Evolutionary conservation across 2,329 filamentous ascomycete genomes (phyloP).

Genomic region (Cladosporium sp.): DNA sequence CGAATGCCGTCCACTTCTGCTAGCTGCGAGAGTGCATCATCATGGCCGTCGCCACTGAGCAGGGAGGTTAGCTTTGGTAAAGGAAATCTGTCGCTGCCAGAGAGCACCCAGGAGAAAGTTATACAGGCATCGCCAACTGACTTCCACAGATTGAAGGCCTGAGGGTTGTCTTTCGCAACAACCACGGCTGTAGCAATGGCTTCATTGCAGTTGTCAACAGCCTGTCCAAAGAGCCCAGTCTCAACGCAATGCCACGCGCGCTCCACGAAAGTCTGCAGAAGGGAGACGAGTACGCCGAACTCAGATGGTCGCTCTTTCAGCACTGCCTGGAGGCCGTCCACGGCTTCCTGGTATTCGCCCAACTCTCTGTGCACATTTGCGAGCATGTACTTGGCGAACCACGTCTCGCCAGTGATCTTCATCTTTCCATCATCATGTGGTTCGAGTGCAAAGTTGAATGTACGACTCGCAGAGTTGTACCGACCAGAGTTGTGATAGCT

Average conservation of each 20-base stretch:
- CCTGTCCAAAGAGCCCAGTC: conserved; percentile 79
- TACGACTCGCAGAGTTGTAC: conserved; percentile 88
- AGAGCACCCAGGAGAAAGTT: conserved; percentile 73
- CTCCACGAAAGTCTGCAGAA: conserved; percentile 84
- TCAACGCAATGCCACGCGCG: conserved; percentile 70
- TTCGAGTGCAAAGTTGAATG: conserved; percentile 76
- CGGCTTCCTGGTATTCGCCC: conserved; percentile 80
- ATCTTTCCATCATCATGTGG: conserved; percentile 58
- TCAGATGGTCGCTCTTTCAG: conserved; percentile 63
- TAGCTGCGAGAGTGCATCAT: conserved; percentile 56
- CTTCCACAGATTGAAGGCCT: conserved; percentile 94
- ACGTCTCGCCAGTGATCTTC: conserved; percentile 61
- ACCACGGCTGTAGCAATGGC: conserved; percentile 62
- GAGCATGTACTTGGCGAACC: conserved; percentile 96
- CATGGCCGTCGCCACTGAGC: conserved; percentile 48
- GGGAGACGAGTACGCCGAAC: conserved; percentile 77
- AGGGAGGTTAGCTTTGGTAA: conserved; percentile 51
- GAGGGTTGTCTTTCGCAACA: conserved; percentile 54
- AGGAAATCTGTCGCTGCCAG: conserved; percentile 59
- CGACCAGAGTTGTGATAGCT: conserved; percentile 92
- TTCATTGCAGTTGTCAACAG: conserved; percentile 62
- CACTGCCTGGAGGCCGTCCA: conserved; percentile 68
- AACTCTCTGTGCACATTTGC: conserved; percentile 90
- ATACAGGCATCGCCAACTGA: conserved; percentile 81
- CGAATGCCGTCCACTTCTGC: conserved; percentile 44